Base-by-base conservation (phyloP, 768 basidiomycete genomes). In the Amanita jacksonii region DNA sequence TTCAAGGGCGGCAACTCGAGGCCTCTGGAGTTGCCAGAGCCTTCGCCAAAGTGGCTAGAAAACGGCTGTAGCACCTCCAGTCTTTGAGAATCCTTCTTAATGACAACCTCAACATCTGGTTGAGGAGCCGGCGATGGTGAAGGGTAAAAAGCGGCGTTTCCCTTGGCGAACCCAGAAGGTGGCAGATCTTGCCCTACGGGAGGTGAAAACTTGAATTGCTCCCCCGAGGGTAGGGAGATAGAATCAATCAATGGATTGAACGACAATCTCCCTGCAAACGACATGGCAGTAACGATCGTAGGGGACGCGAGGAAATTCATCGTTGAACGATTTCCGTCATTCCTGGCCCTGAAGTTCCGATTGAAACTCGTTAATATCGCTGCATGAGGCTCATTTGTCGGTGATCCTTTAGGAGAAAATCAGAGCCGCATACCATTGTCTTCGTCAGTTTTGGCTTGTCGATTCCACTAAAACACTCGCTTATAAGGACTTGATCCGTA, bases 251-350 rank as follows among this genome's bases (percentile, higher is more conserved):
- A 71, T 1, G 96, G 96, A 58, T 98, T 93, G 69, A 99, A 99
- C 8, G 87, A 81, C 33, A 98, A 72, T 57, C 78, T 83, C 30
- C 94, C 96, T 7, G 90, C 83, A 64, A 98, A 98, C 0, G 93
- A 81, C 89, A 94, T 91, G 1, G 96, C 96, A 16, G 96, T 98
- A 15, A 98, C 96, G 47, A 96, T 73, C 25, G 92, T 94, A 1
- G 96, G 96, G 3, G 93, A 97, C 6, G 94, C 91, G 46, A 99
- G 74, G 70, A 99, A 98, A 64, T 98, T 98, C 90, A 94, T 89
- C 12, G 93, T 98, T 44, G 81, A 69, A 30, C 74, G 70, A 60
- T 98, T 98, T 18, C 93, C 96, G 57, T 99, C 96, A 59, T 99
- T 99, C 52, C 96, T 77, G 2, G 92, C 91, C 66, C 90, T 92